Evolutionary conservation across 768 basidiomycete genomes (phyloP).

Genomic region (Crucibulum laeve): DNA sequence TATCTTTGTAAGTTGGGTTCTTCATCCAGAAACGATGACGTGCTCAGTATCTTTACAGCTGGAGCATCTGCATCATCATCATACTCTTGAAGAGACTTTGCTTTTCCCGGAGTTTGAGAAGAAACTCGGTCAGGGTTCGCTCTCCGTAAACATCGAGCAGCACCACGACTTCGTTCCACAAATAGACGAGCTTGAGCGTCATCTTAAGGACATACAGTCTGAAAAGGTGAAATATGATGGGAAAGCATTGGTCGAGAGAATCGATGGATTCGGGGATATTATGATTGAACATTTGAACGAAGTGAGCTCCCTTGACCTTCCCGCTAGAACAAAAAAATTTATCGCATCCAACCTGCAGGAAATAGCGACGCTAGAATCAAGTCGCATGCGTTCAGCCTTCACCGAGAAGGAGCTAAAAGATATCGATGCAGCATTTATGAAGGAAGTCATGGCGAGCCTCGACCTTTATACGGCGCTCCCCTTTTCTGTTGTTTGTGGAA

Average conservation of each 20-base stretch:
- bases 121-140: conserved; percentile 18
- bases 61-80: conserved; percentile 22
- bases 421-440: conserved; percentile 14
- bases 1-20: conserved; percentile 13
- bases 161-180: conserved; percentile 21
- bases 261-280: conserved; percentile 20
- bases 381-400: conserved; percentile 17
- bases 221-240: conserved; percentile 53
- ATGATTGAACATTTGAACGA: conserved; percentile 21
- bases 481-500: conserved; percentile 15
- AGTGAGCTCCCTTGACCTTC: conserved; percentile 9
- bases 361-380: conserved; percentile 18
- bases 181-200: conserved; percentile 16
- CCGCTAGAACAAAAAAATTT: background rate
- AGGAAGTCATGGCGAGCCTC: conserved; percentile 12
- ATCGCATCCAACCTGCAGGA: conserved; percentile 12
- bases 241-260: conserved; percentile 12
- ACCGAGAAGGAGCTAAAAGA: conserved; percentile 19
- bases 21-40: background rate
- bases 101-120: conserved; percentile 20
- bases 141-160: conserved; percentile 20
- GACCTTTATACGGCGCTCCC: conserved; percentile 19
- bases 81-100: conserved; percentile 21
- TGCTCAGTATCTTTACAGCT: conserved; percentile 8
- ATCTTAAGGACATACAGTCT: conserved; percentile 53